A percentile compares a stretch with the other conserved stretches of the same genome.
phyloP scores from a whole-genome alignment of 2,329 filamentous ascomycete species.

The Chalaropsis ovoidea region DNA sequence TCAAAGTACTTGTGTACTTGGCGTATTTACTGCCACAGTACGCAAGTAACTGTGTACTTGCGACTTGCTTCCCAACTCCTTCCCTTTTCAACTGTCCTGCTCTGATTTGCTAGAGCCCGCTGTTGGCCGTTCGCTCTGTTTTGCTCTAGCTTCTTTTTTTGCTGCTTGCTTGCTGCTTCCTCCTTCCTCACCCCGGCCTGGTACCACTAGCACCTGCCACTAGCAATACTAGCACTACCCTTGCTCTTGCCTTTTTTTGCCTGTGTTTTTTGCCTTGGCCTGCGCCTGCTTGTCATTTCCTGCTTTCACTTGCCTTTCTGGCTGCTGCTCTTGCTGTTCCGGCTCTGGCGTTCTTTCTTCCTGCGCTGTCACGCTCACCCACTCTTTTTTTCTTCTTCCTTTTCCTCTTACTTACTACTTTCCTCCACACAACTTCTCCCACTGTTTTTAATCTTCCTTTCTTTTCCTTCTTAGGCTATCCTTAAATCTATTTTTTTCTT shows the following conservation, averaged over 20 bases:
- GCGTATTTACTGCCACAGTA: too few relatives aligned
- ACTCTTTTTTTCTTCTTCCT: conserved; percentile 11
- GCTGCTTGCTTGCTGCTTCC: not conserved
- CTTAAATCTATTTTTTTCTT: not conserved
- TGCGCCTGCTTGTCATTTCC: not conserved
- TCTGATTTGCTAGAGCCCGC: conserved; percentile 4
- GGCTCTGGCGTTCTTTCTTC: not conserved
- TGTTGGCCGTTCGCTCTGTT: not conserved
- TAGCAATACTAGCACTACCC: not conserved
- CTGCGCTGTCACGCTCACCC: not conserved
- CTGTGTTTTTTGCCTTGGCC: not conserved
- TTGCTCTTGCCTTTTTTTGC: not conserved
- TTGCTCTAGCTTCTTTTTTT: not conserved
- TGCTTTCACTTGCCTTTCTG: not conserved
- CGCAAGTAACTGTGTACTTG: too few relatives aligned
- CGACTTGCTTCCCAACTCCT: not conserved
- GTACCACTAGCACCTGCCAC: conserved; percentile 7
- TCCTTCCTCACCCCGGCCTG: not conserved
- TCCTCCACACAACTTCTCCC: not conserved
- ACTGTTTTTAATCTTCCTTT: conserved; percentile 13
- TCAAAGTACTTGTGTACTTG: conserved; percentile 5
- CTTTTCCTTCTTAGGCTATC: conserved; percentile 12
- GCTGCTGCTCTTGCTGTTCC: not conserved
- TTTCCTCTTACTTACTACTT: not conserved
- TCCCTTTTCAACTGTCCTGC: conserved; percentile 14